Evolutionary conservation across 148 eudicot species (phyloP), one percentile per base, ranked within the genome.

Genomic region (Vaccinium macrocarpon): DNA sequence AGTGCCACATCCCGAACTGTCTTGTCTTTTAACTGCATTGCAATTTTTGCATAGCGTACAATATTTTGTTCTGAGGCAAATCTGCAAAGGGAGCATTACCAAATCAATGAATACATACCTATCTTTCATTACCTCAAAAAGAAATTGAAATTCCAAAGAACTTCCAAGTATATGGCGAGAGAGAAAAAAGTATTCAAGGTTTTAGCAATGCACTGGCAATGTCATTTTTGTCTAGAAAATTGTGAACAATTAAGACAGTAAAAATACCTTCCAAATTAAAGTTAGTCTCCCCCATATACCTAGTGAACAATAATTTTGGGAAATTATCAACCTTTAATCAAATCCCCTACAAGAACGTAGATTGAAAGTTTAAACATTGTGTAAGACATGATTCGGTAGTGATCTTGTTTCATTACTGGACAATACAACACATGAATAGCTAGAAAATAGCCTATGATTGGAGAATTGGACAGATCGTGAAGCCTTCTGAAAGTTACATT

Each of bases 1-100:
- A 94, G 84, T 83, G 97, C 97, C 86, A 94, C 93, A 82, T 94
- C 97, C 55, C 97, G 92, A 38, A 92, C 94, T 18, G 97, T 94
- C 90, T 94, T 94, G 82, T 90, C 90, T 55, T 92, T 88, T 84
- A 94, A 88, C 14, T 89, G 87, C 90, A 88, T 90, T 76, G 97
- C 95, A 87, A 94, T 90, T 89, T 88, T 92, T 16, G 97, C 95
- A 88, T 94, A 94, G n/a, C 92, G 91, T 53, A 85, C 80, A 38
- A 94, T 42, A 73, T 51, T 85, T 38, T 85, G 66, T 52, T 90
- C 88, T 61, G 95, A 85, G 62, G 93, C 87, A 88, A 86, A 91
- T 80, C 95, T 92, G 95, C 80, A 84, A 78, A 85, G 12, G 42
- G 23, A 42, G 55, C 59, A 66, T 49, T 64, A 48, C 59, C 59